phyloP scores from a whole-genome alignment of 495 filamentous ascomycete genomes.

The Diplogelasinospora grovesii region DNA sequence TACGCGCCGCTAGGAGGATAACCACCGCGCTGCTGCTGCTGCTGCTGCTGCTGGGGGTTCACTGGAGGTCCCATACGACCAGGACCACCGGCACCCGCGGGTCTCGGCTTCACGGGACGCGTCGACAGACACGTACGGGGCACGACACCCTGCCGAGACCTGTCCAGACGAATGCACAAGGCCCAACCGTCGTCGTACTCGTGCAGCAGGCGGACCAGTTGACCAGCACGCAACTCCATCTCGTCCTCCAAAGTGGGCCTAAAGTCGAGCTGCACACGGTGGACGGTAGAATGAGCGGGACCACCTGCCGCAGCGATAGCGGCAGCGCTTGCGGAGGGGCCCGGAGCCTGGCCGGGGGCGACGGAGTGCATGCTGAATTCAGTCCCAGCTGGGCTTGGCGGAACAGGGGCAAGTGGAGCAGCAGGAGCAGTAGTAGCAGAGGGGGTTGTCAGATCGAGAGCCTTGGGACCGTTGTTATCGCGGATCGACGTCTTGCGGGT shows the following conservation, averaged over 20 bases:
- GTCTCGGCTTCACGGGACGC: slow-evolving; percentile 73
- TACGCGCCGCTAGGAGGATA: too few relatives aligned
- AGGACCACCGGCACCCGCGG: slow-evolving; percentile 6
- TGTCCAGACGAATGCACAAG: slow-evolving; percentile 84
- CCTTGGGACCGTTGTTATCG: slow-evolving; percentile 35
- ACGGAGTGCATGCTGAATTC: slow-evolving; percentile 51
- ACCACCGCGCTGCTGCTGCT: background rate
- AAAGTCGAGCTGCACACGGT: slow-evolving; percentile 95
- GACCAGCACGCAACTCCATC: slow-evolving; percentile 67
- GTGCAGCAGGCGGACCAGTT: slow-evolving; percentile 80
- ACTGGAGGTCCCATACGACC: slow-evolving; percentile 17
- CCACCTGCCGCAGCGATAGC: slow-evolving; percentile 51
- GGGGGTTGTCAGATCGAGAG: slow-evolving; percentile 45
- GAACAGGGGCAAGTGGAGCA: slow-evolving; percentile 22
- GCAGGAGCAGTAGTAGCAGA: too few relatives aligned
- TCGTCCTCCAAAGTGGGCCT: slow-evolving; percentile 90
- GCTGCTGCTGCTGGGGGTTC: slow-evolving; percentile 12
- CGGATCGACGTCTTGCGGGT: slow-evolving; percentile 40
- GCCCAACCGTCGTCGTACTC: slow-evolving; percentile 99
- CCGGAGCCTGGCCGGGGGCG: slow-evolving; percentile 40
- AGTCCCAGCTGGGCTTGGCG: slow-evolving; percentile 54
- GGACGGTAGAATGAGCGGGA: slow-evolving; percentile 53
- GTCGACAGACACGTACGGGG: slow-evolving; percentile 91
- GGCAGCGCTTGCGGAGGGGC: slow-evolving; percentile 37
- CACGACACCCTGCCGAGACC: slow-evolving; percentile 84